Conservation (phyloP, 306 rosid species). For the Inga laurina region DNA sequence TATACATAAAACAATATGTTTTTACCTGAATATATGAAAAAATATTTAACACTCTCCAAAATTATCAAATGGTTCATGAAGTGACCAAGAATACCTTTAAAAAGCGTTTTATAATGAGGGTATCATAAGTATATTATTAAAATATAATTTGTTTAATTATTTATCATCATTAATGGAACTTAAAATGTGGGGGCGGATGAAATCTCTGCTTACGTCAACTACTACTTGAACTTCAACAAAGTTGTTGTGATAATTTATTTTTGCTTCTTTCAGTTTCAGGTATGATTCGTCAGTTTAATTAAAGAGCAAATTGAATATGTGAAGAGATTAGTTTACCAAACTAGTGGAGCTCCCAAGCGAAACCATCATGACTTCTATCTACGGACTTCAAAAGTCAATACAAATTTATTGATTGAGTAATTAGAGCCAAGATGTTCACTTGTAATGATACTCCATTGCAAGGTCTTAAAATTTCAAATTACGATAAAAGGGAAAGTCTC, state of each 20-base stretch:
- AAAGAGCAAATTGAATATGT: background rate
- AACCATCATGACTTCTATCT: conserved; percentile 1
- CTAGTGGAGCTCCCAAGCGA: background rate
- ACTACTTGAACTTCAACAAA: background rate
- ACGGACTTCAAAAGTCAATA: background rate
- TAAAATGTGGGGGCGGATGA: background rate
- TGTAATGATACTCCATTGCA: too few relatives aligned
- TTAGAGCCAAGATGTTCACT: background rate
- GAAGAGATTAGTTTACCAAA: conserved; percentile 7
- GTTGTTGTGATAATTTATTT: background rate
- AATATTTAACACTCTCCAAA: too few relatives aligned
- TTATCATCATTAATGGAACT: background rate
- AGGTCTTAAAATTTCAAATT: too few relatives aligned
- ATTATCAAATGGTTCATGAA: too few relatives aligned
- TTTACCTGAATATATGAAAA: too few relatives aligned
- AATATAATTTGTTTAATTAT: too few relatives aligned
- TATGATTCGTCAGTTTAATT: too few relatives aligned
- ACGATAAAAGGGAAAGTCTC: too few relatives aligned
- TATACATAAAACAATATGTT: too few relatives aligned
- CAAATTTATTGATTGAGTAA: background rate
- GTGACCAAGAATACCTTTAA: too few relatives aligned
- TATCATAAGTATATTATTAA: too few relatives aligned
- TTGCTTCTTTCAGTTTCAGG: background rate
- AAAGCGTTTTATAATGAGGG: too few relatives aligned
- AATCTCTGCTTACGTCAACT: background rate